These are phyloP conservation scores for Rhizophora mangle DNA, from an alignment of 345 rosid species.

Conservation along the genomic window DNA sequence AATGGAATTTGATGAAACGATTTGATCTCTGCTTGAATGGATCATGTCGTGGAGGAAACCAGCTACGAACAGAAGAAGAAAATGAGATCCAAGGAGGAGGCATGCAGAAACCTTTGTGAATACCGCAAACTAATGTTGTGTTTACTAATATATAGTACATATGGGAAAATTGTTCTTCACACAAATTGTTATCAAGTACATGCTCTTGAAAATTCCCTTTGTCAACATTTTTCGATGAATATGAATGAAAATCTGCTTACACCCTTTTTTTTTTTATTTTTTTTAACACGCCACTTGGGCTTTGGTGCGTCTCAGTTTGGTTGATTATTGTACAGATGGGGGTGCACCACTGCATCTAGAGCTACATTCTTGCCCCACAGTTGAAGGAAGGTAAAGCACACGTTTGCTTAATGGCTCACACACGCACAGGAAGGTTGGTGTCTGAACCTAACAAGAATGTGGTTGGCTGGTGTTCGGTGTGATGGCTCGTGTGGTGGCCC, in stretches of 20 bases:
- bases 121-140: not conserved
- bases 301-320: too few species aligned
- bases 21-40: not conserved
- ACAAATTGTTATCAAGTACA: not conserved
- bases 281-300: too few species aligned
- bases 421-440: too few species aligned
- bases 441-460: too few species aligned
- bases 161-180: not conserved
- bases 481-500: too few species aligned
- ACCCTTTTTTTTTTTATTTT: too few species aligned
- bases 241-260: not conserved
- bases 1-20: constrained; percentile 2
- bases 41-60: not conserved
- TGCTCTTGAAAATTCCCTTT: not conserved
- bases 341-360: too few species aligned
- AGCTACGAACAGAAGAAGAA: not conserved
- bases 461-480: too few species aligned
- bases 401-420: too few species aligned
- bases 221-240: not conserved
- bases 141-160: not conserved
- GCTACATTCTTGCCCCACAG: too few species aligned
- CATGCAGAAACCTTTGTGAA: not conserved
- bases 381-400: too few species aligned
- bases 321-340: too few species aligned
- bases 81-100: not conserved